phyloP scores from a whole-genome alignment of 2,329 filamentous ascomycete species.

The Fusarium sp. region DNA sequence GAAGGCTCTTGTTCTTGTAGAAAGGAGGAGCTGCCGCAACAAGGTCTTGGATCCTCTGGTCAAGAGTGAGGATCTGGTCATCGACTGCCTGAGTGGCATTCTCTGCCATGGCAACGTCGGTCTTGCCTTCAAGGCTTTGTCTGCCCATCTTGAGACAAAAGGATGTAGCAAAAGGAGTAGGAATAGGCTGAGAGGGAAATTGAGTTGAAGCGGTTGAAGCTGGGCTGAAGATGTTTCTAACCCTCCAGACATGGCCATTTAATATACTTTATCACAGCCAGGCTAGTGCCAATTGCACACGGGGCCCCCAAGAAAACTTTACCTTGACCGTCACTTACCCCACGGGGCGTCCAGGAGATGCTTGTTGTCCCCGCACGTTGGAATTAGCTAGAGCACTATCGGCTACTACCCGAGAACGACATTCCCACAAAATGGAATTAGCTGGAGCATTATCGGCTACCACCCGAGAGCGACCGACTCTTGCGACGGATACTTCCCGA shows the following conservation, averaged over 20 bases:
- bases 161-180: not conserved
- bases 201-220: no score
- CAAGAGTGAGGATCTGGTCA: not conserved
- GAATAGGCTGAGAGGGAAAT: no score
- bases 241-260: no score
- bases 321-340: not conserved
- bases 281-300: not conserved
- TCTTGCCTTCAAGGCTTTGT: not conserved
- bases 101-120: constrained; percentile 3
- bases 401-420: not conserved
- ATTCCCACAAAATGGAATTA: no score
- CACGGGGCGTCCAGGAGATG: not conserved
- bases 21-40: constrained; percentile 10
- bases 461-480: not conserved
- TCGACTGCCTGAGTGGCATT: not conserved
- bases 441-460: no score
- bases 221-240: no score
- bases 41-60: not conserved
- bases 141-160: not conserved
- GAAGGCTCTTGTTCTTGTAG: constrained; percentile 15
- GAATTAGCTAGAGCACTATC: not conserved
- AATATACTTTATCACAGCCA: no score
- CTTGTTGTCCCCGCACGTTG: not conserved
- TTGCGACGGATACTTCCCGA: not conserved
- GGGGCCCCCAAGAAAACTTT: not conserved